Conservation (phyloP, 2,329 filamentous ascomycete species). For the Trichophyton verrucosum region DNA sequence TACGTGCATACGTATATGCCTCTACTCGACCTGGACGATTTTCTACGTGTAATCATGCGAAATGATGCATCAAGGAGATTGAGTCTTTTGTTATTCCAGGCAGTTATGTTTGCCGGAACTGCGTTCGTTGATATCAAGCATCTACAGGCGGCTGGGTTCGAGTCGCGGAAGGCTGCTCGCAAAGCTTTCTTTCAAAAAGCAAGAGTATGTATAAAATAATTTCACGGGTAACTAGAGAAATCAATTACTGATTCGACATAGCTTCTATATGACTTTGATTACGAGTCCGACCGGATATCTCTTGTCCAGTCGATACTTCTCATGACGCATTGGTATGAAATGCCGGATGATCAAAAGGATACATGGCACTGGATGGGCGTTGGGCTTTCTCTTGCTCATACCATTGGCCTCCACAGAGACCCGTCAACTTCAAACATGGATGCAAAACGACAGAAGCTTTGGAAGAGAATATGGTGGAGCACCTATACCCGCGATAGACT, state of each 20-base stretch:
- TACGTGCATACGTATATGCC: slow-evolving; percentile 94
- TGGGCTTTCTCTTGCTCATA: slow-evolving; percentile 82
- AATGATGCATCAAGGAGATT: slow-evolving; percentile 59
- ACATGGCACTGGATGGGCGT: slow-evolving; percentile 99
- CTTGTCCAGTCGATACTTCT: slow-evolving; percentile 78
- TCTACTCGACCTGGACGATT: slow-evolving; percentile 56
- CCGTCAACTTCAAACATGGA: slow-evolving; percentile 67
- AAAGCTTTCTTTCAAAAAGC: slow-evolving; percentile 83
- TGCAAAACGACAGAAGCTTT: slow-evolving; percentile 60
- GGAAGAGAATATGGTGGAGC: slow-evolving; percentile 97
- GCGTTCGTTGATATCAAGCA: slow-evolving; percentile 75
- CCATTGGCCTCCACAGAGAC: slow-evolving; percentile 83
- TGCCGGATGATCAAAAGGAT: slow-evolving; percentile 91
- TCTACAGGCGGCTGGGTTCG: slow-evolving; percentile 64
- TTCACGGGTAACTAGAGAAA: slow-evolving; percentile 2
- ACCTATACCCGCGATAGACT: slow-evolving; percentile 91
- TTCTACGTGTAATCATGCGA: slow-evolving; percentile 45
- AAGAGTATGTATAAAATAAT: slow-evolving; percentile 45
- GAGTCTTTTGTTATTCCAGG: slow-evolving; percentile 81
- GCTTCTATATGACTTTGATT: slow-evolving; percentile 90
- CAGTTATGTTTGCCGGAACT: slow-evolving; percentile 85
- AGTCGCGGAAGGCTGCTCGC: slow-evolving; percentile 64
- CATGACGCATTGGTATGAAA: slow-evolving; percentile 98
- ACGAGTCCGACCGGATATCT: slow-evolving; percentile 77
- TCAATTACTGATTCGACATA: slow-evolving; percentile 23